A percentile compares a stretch with the other conserved stretches of the same genome.
These are phyloP conservation scores for Colletotrichum sp. DNA, from an alignment of 2,329 filamentous ascomycete species.

Conservation along the genomic window DNA sequence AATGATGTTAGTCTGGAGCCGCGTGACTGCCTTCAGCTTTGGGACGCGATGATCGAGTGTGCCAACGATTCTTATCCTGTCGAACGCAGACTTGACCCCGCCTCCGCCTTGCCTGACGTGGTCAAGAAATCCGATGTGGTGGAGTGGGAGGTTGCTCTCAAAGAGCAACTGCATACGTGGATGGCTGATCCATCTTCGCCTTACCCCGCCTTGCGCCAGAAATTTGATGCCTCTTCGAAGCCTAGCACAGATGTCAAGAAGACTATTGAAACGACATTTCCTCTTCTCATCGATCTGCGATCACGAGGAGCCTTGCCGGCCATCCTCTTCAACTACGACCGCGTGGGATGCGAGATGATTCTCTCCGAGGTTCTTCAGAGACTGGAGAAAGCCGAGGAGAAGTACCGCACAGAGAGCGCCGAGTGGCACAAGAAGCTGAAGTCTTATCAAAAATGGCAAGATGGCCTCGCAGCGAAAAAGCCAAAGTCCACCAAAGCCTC, in stretches of 20 bases:
- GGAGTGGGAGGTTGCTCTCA: slow-evolving; percentile 58
- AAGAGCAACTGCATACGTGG: slow-evolving; percentile 56
- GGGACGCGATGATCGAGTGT: slow-evolving; percentile 65
- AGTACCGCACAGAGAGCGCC: slow-evolving; percentile 43
- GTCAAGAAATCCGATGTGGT: slow-evolving; percentile 71
- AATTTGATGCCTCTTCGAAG: slow-evolving; percentile 37
- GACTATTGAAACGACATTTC: slow-evolving; percentile 37
- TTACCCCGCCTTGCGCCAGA: slow-evolving; percentile 47
- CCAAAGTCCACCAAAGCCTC: slow-evolving; percentile 29
- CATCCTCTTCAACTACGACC: slow-evolving; percentile 80
- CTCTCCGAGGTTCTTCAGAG: slow-evolving; percentile 54
- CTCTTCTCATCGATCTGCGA: slow-evolving; percentile 65
- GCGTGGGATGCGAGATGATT: slow-evolving; percentile 66
- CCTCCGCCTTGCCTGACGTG: slow-evolving; percentile 51
- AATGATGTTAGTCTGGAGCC: slow-evolving; percentile 74
- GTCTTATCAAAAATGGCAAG: slow-evolving; percentile 30
- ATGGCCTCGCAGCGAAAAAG: slow-evolving; percentile 35
- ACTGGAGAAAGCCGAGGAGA: slow-evolving; percentile 57
- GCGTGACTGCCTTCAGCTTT: slow-evolving; percentile 71
- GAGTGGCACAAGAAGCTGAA: slow-evolving; percentile 67
- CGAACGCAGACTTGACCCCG: slow-evolving; percentile 66
- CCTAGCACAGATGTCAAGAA: not conserved
- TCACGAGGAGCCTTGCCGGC: slow-evolving; percentile 71
- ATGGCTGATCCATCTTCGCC: slow-evolving; percentile 56
- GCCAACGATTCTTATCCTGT: slow-evolving; percentile 58